A percentile compares a stretch with the other conserved stretches of the same genome.
Conservation (phyloP, 148 eudicot species). For the Vaccinium darrowii region DNA sequence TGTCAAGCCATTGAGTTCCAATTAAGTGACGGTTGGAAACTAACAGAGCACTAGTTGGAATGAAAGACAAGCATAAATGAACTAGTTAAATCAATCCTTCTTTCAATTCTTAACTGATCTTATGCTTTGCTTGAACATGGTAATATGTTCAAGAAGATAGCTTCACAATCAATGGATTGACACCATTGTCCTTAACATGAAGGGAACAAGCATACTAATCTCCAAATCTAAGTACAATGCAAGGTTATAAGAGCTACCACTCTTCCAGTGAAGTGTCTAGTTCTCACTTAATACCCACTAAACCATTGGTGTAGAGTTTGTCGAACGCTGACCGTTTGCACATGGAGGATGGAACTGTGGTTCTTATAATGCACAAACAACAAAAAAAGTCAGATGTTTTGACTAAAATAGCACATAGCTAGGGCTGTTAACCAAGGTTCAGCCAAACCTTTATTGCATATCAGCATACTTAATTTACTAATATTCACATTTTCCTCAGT, state of each 20-base stretch:
- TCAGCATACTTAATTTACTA: background rate
- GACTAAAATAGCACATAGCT: background rate
- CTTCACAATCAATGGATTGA: background rate
- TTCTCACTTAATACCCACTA: background rate
- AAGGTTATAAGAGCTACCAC: background rate
- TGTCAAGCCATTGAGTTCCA: background rate
- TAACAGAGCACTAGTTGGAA: background rate
- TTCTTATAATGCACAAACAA: background rate
- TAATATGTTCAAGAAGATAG: background rate
- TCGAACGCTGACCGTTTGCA: background rate
- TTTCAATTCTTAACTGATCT: background rate
- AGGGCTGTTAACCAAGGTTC: background rate
- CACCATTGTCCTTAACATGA: background rate
- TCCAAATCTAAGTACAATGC: background rate
- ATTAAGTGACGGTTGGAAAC: background rate
- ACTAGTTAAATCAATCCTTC: background rate
- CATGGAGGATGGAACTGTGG: background rate
- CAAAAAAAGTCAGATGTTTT: background rate
- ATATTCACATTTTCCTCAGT: background rate
- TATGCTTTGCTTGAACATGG: background rate
- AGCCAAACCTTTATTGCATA: background rate
- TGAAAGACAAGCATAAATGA: background rate
- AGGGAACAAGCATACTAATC: background rate
- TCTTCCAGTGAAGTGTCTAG: background rate
- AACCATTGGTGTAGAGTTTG: background rate